Evolutionary conservation across 2,329 filamentous ascomycete genomes (phyloP), one percentile per base, ranked within the genome.

Genomic region (Pyrenophora graminea): DNA sequence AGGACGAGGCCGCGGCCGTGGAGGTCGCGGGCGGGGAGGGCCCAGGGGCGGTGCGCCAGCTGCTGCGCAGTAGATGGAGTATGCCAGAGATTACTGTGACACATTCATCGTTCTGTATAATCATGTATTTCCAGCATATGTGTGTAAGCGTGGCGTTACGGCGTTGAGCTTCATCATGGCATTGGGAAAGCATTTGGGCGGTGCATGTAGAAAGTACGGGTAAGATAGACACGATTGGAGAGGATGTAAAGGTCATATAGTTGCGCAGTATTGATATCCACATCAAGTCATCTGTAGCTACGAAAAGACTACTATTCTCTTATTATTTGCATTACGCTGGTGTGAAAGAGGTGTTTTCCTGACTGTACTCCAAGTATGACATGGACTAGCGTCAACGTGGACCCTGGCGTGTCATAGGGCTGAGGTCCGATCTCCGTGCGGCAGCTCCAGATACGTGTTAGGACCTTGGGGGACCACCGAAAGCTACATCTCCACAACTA

Each of bases 391-490:
- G 41, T 51, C 34, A 19, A 39, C 34, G 19, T 42, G 37, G 40
- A 42, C 53, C 52, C 54, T 55, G 54, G 32, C 33, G 12, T 43
- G 39, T 51, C 40, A 27, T 61, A 66, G 56, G 63, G 63, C 63
- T 66, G 62, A 58, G 44, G 43, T 54, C 62, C 56, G 57, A 56
- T 47, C 50, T 61, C 61, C 61, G 51, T 50, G 54, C 48, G 31
- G 39, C 18, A 62, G 55, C 61, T 65, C 62, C 63, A 63, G 66
- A 72, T 61, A 71, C 69, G 70, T 72, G 69, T 72, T 71, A 68
- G 61, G 45, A 66, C 56, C 27, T 12, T 30, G 8, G 27, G 10
- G 27, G 9, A 10, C 10, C 51, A 53, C 45, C n/a, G 21, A 48
- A 39, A 19, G 32, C 23, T 55, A 50, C 48, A n/a, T 47, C 47